Evolutionary conservation across 306 rosid genomes (phyloP), one percentile per base, ranked within the genome.

Genomic region (Mucuna pruriens): DNA sequence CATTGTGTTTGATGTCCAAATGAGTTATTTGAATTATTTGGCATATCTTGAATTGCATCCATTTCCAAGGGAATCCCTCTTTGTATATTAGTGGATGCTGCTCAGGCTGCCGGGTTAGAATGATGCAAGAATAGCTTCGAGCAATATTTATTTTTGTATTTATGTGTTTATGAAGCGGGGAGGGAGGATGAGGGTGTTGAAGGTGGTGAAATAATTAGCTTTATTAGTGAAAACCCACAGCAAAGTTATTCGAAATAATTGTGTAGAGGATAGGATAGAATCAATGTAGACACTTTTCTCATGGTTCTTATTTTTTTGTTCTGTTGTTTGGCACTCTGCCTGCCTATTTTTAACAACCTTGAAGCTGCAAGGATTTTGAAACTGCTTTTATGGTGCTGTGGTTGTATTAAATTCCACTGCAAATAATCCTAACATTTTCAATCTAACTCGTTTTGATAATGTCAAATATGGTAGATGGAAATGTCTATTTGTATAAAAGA

Each of bases 51-150:
- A 54, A 16, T 82, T 16, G 68, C 58, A 77, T 84, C 70, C 85
- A 55, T 77, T 75, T 82, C 60, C 19, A 42, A 16, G 80, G 74
- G 83, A 74, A 57, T 72, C 68, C 84, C 40, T 80, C 74, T 71
- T 54, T 92, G 93, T 95, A 93, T 71, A 91, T 93, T 88, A 64
- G 64, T 66, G 86, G 87, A 78, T 84, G 71, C 51, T 69, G 31
- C 82, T 33, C 68, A 26, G 75, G 76, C 82, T 79, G 72, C 46
- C 34, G 46, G 76, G 70, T 85, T 82, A 77, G 84, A 88, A 79
- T 77, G 78, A 78, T 48, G 75, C 31, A 84, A 76, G 85, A 82
- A 74, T 55, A 57, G 74, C 89, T 54, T 34, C 67, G 63, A 5
- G 57, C 73, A 71, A 58, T 13, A 11, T 84, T 64, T 54, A 23